Percentiles rank a stretch among this genome's conserved stretches.
Conservation (phyloP, 2,329 filamentous ascomycete species). For the Fusarium brachygibbosum region DNA sequence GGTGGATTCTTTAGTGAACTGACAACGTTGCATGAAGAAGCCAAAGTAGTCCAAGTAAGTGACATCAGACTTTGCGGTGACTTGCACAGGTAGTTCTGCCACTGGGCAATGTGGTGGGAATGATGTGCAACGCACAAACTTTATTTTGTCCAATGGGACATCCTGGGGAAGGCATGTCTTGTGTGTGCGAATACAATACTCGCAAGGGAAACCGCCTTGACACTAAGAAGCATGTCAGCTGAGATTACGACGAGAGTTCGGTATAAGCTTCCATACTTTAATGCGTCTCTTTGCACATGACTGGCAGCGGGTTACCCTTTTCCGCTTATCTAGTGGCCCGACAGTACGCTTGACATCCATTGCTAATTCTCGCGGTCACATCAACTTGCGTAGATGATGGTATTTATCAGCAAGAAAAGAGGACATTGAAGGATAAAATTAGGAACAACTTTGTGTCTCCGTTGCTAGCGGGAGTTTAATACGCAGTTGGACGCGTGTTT, state of each 20-base stretch:
- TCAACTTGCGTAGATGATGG: fast-evolving
- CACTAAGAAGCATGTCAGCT: conserved; percentile 35
- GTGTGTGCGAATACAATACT: conserved; percentile 45
- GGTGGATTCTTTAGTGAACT: conserved; percentile 38
- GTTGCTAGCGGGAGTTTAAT: neutral
- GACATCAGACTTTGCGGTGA: neutral
- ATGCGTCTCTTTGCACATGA: conserved; percentile 47
- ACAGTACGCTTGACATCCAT: conserved; percentile 28
- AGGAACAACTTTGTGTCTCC: no score
- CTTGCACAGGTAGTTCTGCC: neutral
- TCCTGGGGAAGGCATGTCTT: conserved; percentile 43
- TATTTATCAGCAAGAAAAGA: fast-evolving
- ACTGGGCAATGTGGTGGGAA: no score
- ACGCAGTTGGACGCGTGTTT: neutral
- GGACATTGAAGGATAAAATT: neutral
- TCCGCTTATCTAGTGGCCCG: conserved; percentile 49
- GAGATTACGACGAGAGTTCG: fast-evolving
- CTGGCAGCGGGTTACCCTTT: conserved; percentile 44
- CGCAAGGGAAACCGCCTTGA: conserved; percentile 45
- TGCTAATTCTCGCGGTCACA: fast-evolving
- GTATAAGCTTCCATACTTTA: conserved; percentile 33
- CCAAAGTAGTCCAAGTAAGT: conserved; percentile 38
- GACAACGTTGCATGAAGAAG: conserved; percentile 31
- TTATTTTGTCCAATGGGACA: fast-evolving
- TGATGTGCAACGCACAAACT: conserved; percentile 28